A percentile compares a stretch with the other conserved stretches of the same genome.
Conservation (phyloP, 2,329 filamentous ascomycete species). For the Aspergillus fructus region DNA sequence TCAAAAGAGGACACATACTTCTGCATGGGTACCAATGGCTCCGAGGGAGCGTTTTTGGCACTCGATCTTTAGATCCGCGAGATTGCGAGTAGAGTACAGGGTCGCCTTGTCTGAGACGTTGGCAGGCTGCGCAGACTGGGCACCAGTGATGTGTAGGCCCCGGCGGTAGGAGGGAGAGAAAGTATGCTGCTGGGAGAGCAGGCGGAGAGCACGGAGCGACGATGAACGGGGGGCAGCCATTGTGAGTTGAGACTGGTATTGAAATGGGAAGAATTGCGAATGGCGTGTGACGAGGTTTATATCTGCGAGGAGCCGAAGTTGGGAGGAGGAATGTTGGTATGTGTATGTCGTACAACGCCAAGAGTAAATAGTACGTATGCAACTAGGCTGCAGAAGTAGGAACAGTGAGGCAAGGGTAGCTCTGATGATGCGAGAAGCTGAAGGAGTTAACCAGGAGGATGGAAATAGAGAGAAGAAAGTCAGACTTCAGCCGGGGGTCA, state of each 20-base stretch:
- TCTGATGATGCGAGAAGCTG: neutral
- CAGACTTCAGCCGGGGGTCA: slow-evolving; percentile 9
- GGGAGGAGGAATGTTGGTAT: slow-evolving; percentile 14
- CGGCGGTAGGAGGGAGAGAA: slow-evolving; percentile 43
- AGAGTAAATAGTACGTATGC: slow-evolving; percentile 5
- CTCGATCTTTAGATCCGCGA: slow-evolving; percentile 52
- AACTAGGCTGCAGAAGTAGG: neutral
- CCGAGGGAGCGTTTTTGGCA: slow-evolving; percentile 52
- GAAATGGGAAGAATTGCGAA: neutral
- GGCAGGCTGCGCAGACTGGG: slow-evolving; percentile 54
- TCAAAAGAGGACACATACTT: slow-evolving; percentile 39
- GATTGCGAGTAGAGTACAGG: slow-evolving; percentile 51
- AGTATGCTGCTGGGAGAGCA: slow-evolving; percentile 40
- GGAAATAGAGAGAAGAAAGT: slow-evolving; percentile 1
- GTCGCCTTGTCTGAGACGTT: slow-evolving; percentile 52
- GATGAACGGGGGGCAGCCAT: slow-evolving; percentile 48
- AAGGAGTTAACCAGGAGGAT: neutral
- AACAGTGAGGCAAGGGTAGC: neutral
- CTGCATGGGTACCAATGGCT: slow-evolving; percentile 48
- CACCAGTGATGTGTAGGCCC: slow-evolving; percentile 60
- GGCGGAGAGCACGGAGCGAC: slow-evolving; percentile 46
- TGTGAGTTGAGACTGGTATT: slow-evolving; percentile 5
- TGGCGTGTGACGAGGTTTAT: neutral
- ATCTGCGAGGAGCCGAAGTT: slow-evolving; percentile 8
- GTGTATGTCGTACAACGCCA: slow-evolving; percentile 13